Conservation (phyloP, 805 yeast species). For the Hermanozyma aechmeae region DNA sequence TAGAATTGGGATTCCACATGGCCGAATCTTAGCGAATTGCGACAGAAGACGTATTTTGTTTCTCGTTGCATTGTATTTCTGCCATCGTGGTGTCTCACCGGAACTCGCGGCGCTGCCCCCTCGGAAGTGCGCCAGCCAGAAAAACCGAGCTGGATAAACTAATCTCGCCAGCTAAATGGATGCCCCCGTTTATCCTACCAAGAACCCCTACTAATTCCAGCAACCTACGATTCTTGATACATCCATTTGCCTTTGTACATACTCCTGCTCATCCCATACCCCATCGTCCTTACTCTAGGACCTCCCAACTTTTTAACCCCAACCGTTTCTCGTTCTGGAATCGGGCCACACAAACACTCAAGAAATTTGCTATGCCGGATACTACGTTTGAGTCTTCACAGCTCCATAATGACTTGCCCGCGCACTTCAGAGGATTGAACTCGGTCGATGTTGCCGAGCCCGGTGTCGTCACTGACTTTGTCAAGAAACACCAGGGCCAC, state of each 20-base stretch:
- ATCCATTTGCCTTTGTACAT: neutral
- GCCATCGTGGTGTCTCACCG: no score
- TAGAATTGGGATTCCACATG: no score
- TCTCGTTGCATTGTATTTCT: no score
- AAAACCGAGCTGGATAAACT: no score
- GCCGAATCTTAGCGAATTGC: no score
- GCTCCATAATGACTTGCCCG: conserved; percentile 37
- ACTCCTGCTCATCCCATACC: neutral
- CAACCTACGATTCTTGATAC: neutral
- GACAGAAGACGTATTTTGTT: no score
- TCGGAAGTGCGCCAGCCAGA: no score
- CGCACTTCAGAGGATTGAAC: conserved; percentile 77
- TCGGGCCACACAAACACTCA: neutral
- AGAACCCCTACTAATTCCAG: no score
- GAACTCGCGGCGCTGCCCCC: no score
- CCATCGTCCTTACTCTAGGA: neutral
- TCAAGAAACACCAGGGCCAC: conserved; percentile 82
- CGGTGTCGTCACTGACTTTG: conserved; percentile 75
- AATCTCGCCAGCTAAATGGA: no score
- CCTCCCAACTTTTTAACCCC: neutral
- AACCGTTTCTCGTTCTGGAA: neutral
- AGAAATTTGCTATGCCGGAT: conserved; percentile 1
- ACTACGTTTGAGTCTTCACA: no score
- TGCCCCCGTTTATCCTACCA: no score
- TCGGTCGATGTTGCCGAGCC: conserved; percentile 70